A percentile compares a stretch with the other conserved stretches of the same genome.
phyloP scores from a whole-genome alignment of 345 rosid species.

The Ceriops tagal region DNA sequence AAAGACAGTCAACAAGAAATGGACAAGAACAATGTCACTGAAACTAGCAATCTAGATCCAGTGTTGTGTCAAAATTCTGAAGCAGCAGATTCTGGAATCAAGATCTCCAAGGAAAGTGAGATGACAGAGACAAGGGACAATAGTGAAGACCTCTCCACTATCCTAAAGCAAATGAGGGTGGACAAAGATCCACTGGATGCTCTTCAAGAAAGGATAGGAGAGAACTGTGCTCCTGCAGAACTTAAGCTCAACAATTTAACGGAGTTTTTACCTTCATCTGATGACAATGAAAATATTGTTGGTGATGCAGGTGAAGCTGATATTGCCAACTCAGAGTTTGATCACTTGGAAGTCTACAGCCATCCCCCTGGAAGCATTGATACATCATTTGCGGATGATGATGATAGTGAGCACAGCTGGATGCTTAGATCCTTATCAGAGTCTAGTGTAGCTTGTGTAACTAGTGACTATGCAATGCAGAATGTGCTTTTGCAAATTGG shows the following conservation, averaged over 20 bases:
- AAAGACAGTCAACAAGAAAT: conserved; percentile 53
- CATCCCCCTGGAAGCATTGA: conserved; percentile 51
- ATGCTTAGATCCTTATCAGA: conserved; percentile 78
- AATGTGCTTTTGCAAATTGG: conserved; percentile 97
- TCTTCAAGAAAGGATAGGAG: conserved; percentile 36
- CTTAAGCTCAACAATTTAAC: conserved; percentile 9
- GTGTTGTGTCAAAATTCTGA: conserved; percentile 21
- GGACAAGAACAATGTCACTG: conserved; percentile 30
- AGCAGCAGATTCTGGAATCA: conserved; percentile 22
- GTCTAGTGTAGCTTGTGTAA: conserved; percentile 91
- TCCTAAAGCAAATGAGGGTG: conserved; percentile 63
- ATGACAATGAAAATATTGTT: conserved; percentile 21
- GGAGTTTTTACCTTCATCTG: conserved; percentile 17
- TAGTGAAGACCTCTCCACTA: conserved; percentile 42
- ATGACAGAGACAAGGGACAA: conserved; percentile 20
- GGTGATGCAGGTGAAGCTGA: conserved; percentile 30
- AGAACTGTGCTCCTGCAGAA: conserved; percentile 17
- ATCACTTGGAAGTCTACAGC: conserved; percentile 46
- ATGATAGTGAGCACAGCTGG: conserved; percentile 84
- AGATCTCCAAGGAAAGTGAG: conserved; percentile 32
- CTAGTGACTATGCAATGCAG: conserved; percentile 94
- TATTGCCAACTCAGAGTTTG: conserved; percentile 30
- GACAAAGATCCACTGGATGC: conserved; percentile 51
- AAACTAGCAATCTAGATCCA: conserved; percentile 15
- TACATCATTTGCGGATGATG: conserved; percentile 58